phyloP scores from a whole-genome alignment of 495 filamentous ascomycete genomes.

The Cryomyces minteri region DNA sequence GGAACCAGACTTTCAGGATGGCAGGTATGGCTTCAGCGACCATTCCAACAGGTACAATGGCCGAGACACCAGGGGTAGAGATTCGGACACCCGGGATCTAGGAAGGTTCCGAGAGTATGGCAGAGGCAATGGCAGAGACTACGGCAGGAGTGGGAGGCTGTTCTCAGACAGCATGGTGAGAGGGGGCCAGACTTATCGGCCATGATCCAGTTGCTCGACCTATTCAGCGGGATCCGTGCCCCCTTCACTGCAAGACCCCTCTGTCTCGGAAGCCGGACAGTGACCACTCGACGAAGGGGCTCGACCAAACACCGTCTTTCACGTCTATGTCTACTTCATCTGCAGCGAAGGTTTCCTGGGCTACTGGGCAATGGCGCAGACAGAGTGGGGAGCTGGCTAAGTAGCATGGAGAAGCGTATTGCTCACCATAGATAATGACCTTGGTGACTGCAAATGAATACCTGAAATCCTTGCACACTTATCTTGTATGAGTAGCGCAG shows the following conservation, averaged over 20 bases:
- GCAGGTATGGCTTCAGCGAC: slow-evolving; percentile 11
- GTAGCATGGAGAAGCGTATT: no score
- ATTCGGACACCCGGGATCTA: background rate
- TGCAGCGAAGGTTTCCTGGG: no score
- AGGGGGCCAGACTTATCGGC: background rate
- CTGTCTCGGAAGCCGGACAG: background rate
- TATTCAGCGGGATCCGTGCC: background rate
- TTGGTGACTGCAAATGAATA: no score
- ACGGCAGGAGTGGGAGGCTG: background rate
- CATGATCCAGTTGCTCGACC: background rate
- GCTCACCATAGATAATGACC: no score
- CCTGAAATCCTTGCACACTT: no score
- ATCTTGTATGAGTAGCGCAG: no score
- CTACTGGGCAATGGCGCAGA: no score
- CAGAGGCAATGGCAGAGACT: background rate
- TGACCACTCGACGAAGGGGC: background rate
- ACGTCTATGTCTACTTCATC: no score
- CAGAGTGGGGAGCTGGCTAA: no score
- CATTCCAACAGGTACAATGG: background rate
- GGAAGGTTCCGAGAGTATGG: background rate
- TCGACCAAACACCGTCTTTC: background rate
- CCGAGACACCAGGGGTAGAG: background rate
- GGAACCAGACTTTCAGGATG: slow-evolving; percentile 10
- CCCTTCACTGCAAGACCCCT: no score
- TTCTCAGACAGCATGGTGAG: background rate